A percentile compares a stretch with the other conserved stretches of the same genome.
These are phyloP conservation scores for Rhodotorula sp. DNA, from an alignment of 1,284 basidiomycete species.

Conservation along the genomic window DNA sequence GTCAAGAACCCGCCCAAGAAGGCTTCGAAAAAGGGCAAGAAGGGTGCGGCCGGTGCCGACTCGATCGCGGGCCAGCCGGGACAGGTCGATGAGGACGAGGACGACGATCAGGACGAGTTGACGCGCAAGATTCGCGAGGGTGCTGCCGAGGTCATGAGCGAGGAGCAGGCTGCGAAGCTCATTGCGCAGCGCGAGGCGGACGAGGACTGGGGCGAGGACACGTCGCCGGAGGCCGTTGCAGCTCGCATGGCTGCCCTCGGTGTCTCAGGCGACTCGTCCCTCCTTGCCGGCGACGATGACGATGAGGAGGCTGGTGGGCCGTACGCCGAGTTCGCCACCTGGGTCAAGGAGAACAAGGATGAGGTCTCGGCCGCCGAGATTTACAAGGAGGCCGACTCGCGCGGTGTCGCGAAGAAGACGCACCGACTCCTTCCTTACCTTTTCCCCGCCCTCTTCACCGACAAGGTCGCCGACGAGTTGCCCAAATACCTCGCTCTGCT, in stretches of 20 bases:
- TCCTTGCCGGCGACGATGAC: constrained; percentile 66
- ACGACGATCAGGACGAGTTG: constrained; percentile 50
- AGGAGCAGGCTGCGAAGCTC: constrained; percentile 43
- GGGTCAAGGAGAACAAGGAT: constrained; percentile 74
- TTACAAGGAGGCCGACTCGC: constrained; percentile 84
- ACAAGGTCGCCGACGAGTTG: constrained; percentile 71
- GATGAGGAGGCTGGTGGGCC: constrained; percentile 70
- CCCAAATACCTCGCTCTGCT: constrained; percentile 71
- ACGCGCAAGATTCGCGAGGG: constrained; percentile 57
- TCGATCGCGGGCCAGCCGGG: constrained; percentile 38
- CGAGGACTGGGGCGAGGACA: constrained; percentile 77
- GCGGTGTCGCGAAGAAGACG: constrained; percentile 85
- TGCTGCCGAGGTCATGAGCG: constrained; percentile 50
- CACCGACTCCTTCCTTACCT: constrained; percentile 86
- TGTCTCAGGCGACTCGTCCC: constrained; percentile 57
- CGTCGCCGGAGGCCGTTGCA: constrained; percentile 85
- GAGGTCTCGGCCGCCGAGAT: constrained; percentile 60
- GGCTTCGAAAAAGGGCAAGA: constrained; percentile 68
- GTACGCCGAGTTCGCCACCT: constrained; percentile 76
- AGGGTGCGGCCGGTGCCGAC: constrained; percentile 45
- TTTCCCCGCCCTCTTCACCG: constrained; percentile 81
- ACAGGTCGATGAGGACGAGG: constrained; percentile 34
- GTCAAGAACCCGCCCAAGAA: constrained; percentile 83
- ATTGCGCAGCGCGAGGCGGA: constrained; percentile 47
- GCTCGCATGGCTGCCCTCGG: constrained; percentile 78